phyloP scores from a whole-genome alignment of 768 basidiomycete genomes.

The Goffeauzyma gilvescens region DNA sequence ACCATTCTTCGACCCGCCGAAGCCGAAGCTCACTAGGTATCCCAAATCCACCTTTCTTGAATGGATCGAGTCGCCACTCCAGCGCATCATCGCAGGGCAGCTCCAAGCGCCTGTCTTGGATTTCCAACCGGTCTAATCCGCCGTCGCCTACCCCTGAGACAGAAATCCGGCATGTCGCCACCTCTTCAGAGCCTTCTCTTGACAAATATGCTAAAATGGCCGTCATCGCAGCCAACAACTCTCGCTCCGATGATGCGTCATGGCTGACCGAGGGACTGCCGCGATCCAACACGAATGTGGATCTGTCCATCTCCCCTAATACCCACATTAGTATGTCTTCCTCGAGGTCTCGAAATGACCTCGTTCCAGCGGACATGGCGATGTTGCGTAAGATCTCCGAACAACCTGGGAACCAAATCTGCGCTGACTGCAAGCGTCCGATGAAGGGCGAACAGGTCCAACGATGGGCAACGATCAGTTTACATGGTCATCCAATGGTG shows the following conservation, averaged over 20 bases:
- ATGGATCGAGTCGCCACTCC: conserved; percentile 5
- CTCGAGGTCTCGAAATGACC: too few relatives aligned
- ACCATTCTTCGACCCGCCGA: too few relatives aligned
- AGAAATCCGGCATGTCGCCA: too few relatives aligned
- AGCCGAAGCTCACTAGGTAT: too few relatives aligned
- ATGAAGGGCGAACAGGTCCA: conserved; percentile 22
- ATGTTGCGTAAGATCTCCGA: conserved; percentile 21
- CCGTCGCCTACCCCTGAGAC: too few relatives aligned
- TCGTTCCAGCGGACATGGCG: conserved; percentile 16
- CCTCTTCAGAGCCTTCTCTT: too few relatives aligned
- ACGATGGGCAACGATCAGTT: conserved; percentile 28
- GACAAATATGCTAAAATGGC: too few relatives aligned
- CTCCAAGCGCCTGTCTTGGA: neutral
- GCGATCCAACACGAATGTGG: too few relatives aligned
- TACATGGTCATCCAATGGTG: conserved; percentile 24
- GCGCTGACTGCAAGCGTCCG: conserved; percentile 24
- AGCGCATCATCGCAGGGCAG: conserved; percentile 6
- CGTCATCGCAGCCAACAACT: too few relatives aligned
- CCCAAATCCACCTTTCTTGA: neutral
- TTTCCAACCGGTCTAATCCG: neutral
- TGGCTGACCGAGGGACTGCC: neutral
- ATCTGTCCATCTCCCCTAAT: too few relatives aligned
- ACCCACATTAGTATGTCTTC: too few relatives aligned
- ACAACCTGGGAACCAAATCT: conserved; percentile 17
- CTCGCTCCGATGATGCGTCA: too few relatives aligned